These are phyloP conservation scores for Thalassia testudinum DNA, from an alignment of 116 monocot species.

Conservation along the genomic window DNA sequence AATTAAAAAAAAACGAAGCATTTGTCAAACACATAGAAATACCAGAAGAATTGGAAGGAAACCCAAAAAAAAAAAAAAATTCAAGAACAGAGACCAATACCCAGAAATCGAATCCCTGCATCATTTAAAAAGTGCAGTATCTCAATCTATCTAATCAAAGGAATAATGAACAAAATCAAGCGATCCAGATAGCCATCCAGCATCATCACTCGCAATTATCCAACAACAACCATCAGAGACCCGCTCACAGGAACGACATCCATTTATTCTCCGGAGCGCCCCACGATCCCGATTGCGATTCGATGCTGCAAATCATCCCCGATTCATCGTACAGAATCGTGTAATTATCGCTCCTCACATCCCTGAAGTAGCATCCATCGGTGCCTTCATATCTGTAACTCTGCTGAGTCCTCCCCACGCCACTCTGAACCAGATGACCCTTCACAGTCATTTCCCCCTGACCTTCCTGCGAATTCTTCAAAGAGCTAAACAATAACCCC, in stretches of 20 bases:
- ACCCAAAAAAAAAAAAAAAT: too few relatives aligned
- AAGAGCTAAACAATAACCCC: conserved; percentile 10
- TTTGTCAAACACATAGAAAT: too few relatives aligned
- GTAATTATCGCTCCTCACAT: conserved; percentile 31
- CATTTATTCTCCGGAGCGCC: background rate
- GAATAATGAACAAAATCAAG: too few relatives aligned
- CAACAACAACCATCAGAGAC: too few relatives aligned
- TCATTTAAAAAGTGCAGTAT: too few relatives aligned
- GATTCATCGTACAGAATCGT: conserved; percentile 19
- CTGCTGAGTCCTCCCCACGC: conserved; percentile 20
- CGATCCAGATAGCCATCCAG: too few relatives aligned
- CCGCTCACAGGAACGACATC: background rate
- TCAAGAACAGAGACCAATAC: too few relatives aligned
- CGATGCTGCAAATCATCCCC: conserved; percentile 3
- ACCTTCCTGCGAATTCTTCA: conserved; percentile 16
- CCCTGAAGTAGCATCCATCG: conserved; percentile 33
- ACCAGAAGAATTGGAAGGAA: too few relatives aligned
- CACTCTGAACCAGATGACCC: conserved; percentile 21
- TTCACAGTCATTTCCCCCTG: conserved; percentile 20
- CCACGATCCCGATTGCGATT: conserved; percentile 2
- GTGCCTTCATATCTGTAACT: conserved; percentile 20
- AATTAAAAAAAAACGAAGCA: too few relatives aligned
- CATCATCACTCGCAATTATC: too few relatives aligned
- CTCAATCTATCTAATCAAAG: too few relatives aligned
- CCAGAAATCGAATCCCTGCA: too few relatives aligned